Evolutionary conservation across 495 filamentous ascomycete genomes (phyloP).

Genomic region (Xanthoparmelia taractica): DNA sequence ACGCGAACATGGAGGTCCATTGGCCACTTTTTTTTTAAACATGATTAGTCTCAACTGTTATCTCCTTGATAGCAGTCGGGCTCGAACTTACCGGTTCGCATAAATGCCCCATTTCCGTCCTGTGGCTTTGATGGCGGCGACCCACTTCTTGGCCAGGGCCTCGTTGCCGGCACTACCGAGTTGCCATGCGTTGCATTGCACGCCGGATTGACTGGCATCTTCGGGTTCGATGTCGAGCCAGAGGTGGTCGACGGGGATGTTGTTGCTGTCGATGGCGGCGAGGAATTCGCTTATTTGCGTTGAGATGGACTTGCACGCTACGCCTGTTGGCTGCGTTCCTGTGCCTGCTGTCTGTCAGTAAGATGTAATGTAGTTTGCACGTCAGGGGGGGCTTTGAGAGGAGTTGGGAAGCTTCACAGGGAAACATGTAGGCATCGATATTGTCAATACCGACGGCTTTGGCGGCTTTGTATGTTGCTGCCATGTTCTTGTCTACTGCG

Average conservation of each 20-base stretch:
- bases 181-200: slow-evolving; percentile 21
- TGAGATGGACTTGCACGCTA: slow-evolving; percentile 21
- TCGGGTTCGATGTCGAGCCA: slow-evolving; percentile 26
- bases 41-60: background rate
- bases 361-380: too few species aligned
- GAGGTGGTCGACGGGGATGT: slow-evolving; percentile 20
- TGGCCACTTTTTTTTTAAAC: slow-evolving; percentile 23
- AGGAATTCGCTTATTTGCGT: slow-evolving; percentile 24
- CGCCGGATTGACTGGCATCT: background rate
- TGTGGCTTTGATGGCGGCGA: slow-evolving; percentile 22
- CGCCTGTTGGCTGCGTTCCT: slow-evolving; percentile 12
- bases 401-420: too few species aligned
- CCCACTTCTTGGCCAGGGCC: slow-evolving; percentile 22
- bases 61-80: background rate
- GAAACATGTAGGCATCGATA: slow-evolving; percentile 27
- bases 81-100: slow-evolving; percentile 13
- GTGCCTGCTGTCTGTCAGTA: background rate
- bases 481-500: slow-evolving; percentile 9
- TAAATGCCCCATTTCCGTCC: slow-evolving; percentile 24
- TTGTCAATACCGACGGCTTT: slow-evolving; percentile 17
- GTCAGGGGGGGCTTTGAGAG: too few species aligned
- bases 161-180: slow-evolving; percentile 19
- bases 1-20: slow-evolving; percentile 29
- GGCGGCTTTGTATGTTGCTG: slow-evolving; percentile 6
- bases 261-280: slow-evolving; percentile 13